These are phyloP conservation scores for Austropuccinia psidii DNA, from an alignment of 1,284 basidiomycete species.

Conservation along the genomic window DNA sequence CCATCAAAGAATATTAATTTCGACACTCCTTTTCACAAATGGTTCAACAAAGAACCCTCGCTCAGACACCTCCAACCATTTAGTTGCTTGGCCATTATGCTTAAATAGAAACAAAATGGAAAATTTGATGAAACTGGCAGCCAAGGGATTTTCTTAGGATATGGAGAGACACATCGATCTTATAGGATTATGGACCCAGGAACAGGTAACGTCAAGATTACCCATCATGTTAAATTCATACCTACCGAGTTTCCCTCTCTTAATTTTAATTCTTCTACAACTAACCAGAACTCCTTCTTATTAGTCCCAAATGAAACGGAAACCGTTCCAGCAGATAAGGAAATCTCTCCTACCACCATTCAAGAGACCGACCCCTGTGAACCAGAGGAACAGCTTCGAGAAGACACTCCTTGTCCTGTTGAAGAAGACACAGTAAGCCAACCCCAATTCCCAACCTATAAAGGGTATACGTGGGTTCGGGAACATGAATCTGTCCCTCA, in stretches of 20 bases:
- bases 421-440: too few relatives aligned
- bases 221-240: constrained; percentile 3
- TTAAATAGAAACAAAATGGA: constrained; percentile 41
- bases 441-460: too few relatives aligned
- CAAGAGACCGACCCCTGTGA: too few relatives aligned
- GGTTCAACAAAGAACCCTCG: neutral
- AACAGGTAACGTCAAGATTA: constrained; percentile 42
- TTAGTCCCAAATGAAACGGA: too few relatives aligned
- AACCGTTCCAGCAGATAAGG: too few relatives aligned
- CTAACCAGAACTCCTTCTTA: too few relatives aligned
- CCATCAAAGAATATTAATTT: neutral
- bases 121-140: constrained; percentile 44
- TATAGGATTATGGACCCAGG: constrained; percentile 43
- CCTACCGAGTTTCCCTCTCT: neutral
- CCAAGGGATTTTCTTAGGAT: constrained; percentile 42
- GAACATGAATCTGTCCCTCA: neutral
- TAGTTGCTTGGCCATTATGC: neutral
- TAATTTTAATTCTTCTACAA: too few relatives aligned
- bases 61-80: neutral
- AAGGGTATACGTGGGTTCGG: neutral
- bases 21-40: neutral
- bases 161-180: constrained; percentile 41
- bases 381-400: neutral
- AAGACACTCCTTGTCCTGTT: too few relatives aligned
- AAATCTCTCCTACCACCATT: too few relatives aligned